These are phyloP conservation scores for Globisporangium yorkense DNA, from an alignment of 352 stramenopile species.

Conservation along the genomic window DNA sequence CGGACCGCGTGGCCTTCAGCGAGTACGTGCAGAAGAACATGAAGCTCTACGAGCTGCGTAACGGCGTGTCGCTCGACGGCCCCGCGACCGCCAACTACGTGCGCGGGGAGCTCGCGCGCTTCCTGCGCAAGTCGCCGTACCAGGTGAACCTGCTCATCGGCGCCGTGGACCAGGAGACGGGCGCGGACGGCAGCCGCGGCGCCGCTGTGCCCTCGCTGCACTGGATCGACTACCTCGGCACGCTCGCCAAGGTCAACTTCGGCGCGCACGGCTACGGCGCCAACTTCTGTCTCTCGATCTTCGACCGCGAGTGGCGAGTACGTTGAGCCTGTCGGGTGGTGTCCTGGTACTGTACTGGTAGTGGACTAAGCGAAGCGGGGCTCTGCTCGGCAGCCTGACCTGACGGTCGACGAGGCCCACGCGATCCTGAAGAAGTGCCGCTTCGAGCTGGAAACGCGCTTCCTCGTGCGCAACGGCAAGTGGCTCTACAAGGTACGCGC, in stretches of 20 bases:
- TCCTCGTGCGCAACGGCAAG: conserved; percentile 84
- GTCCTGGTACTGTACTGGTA: too few species aligned
- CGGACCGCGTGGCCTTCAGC: conserved; percentile 74
- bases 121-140: conserved; percentile 79
- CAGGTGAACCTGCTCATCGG: conserved; percentile 84
- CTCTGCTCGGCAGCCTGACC: conserved; percentile 36
- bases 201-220: conserved; percentile 62
- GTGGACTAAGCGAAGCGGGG: not conserved
- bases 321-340: conserved; percentile 2
- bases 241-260: conserved; percentile 86
- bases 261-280: conserved; percentile 80
- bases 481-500: conserved; percentile 71
- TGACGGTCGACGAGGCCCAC: conserved; percentile 70
- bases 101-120: conserved; percentile 69
- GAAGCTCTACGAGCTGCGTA: conserved; percentile 88
- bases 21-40: conserved; percentile 91
- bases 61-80: conserved; percentile 79
- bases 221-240: conserved; percentile 86
- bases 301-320: conserved; percentile 83
- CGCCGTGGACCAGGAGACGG: conserved; percentile 44
- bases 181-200: conserved; percentile 11
- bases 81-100: conserved; percentile 82
- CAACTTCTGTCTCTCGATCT: conserved; percentile 84
- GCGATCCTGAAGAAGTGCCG: conserved; percentile 75
- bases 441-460: conserved; percentile 73